phyloP scores from a whole-genome alignment of 2,329 filamentous ascomycete genomes.

The Verticillium tricorpus region DNA sequence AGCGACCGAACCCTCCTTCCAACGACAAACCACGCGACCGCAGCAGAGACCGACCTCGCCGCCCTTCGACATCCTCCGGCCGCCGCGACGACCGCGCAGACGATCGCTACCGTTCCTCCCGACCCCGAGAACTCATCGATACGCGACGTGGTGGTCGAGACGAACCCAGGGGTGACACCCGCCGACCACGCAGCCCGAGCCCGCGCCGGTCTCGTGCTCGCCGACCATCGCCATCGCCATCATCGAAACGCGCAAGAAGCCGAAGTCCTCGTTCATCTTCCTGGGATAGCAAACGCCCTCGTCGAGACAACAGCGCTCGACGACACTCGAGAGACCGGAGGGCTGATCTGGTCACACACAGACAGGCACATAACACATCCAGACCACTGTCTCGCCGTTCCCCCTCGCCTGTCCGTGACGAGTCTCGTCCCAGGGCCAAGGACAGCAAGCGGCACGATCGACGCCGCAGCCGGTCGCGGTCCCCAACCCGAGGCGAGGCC shows the following conservation, averaged over 20 bases:
- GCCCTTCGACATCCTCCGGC: constrained; percentile 16
- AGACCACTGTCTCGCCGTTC: constrained; percentile 7
- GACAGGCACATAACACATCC: background rate
- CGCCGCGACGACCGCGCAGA: constrained; percentile 10
- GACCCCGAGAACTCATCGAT: constrained; percentile 8
- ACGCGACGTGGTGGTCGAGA: constrained; percentile 10
- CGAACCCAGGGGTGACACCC: constrained; percentile 7
- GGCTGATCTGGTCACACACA: background rate
- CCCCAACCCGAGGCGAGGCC: constrained; percentile 1
- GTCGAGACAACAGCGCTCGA: constrained; percentile 8
- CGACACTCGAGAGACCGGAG: constrained; percentile 8
- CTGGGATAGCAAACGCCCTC: constrained; percentile 7
- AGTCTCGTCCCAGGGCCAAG: constrained; percentile 1
- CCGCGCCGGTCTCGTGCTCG: background rate
- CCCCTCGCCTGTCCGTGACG: constrained; percentile 5
- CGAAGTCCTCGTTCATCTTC: constrained; percentile 4
- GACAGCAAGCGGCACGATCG: constrained; percentile 4
- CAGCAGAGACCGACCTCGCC: constrained; percentile 21
- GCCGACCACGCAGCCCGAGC: constrained; percentile 3
- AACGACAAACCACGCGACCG: constrained; percentile 7
- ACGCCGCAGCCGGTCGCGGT: constrained; percentile 12
- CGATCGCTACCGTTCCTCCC: constrained; percentile 7
- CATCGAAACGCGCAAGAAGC: constrained; percentile 10
- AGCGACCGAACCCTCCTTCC: constrained; percentile 5
- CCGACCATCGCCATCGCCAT: constrained; percentile 4